Conservation (phyloP, 805 yeast genomes). For the Wickerhamiella siamensis region DNA sequence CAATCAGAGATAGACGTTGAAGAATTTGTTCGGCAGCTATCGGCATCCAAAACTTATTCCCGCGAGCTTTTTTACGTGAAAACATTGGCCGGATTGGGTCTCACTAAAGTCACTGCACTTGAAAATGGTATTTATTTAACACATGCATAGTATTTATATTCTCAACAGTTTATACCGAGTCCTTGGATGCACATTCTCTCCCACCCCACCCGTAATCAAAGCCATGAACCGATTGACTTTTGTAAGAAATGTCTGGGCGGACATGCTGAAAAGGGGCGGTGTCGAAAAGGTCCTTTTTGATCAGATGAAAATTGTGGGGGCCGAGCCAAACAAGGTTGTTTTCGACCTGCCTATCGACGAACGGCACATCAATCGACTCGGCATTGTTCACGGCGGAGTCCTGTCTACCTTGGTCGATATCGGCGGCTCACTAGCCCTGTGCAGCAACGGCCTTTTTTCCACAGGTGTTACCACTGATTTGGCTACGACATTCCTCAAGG, state of each 20-base stretch:
- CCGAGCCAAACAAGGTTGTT: constrained; percentile 24
- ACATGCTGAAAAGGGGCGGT: constrained; percentile 17
- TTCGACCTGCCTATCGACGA: constrained; percentile 23
- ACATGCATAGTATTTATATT: neutral
- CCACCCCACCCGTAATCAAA: neutral
- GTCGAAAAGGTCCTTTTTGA: constrained; percentile 14
- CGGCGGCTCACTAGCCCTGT: constrained; percentile 32
- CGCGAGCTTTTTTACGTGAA: neutral
- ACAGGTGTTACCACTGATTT: constrained; percentile 33
- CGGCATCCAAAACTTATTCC: neutral
- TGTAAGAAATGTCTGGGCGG: constrained; percentile 17
- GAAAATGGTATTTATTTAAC: neutral
- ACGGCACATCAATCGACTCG: constrained; percentile 28
- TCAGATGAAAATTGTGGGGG: constrained; percentile 18
- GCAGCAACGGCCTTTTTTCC: constrained; percentile 28
- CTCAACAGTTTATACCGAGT: neutral
- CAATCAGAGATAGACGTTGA: constrained; percentile 1
- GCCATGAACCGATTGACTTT: constrained; percentile 12
- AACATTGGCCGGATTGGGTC: neutral
- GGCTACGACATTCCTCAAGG: constrained; percentile 26
- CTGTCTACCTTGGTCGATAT: constrained; percentile 29
- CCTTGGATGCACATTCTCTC: neutral
- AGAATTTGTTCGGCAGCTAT: neutral
- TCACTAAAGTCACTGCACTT: neutral
- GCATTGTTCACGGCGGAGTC: constrained; percentile 30